Evolutionary conservation across 2,329 filamentous ascomycete genomes (phyloP).

Genomic region (Claviceps africana): DNA sequence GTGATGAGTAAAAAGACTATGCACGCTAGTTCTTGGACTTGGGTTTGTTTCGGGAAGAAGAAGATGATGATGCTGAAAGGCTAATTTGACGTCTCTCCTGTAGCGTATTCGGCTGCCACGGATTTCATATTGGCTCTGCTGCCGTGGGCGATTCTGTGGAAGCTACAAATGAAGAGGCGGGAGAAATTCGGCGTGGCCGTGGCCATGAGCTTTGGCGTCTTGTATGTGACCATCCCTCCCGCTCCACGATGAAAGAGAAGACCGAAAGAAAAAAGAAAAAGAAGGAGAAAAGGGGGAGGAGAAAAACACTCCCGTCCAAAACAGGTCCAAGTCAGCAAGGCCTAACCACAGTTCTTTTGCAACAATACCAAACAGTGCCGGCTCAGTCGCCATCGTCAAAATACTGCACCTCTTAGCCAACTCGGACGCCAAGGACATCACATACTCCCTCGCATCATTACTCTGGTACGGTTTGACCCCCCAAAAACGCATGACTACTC

Average conservation of each 20-base stretch:
- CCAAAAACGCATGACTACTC: background rate
- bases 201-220: conserved; percentile 7
- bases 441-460: conserved; percentile 5
- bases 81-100: background rate
- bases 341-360: background rate
- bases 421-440: conserved; percentile 3
- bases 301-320: no score
- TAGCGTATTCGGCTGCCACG: conserved; percentile 5
- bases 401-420: conserved; percentile 5
- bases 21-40: background rate
- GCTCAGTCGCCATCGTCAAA: conserved; percentile 5
- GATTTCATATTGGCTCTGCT: conserved; percentile 5
- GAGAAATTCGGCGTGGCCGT: conserved; percentile 6
- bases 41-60: background rate
- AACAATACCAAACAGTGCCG: background rate
- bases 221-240: conserved; percentile 1
- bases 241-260: background rate
- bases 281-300: no score
- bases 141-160: conserved; percentile 6
- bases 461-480: background rate
- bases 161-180: conserved; percentile 5
- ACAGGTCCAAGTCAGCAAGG: background rate
- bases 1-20: background rate
- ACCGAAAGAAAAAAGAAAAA: no score
- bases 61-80: background rate